phyloP scores from a whole-genome alignment of 1,139 yeast genomes.

The Trichomonascaceae sp. region DNA sequence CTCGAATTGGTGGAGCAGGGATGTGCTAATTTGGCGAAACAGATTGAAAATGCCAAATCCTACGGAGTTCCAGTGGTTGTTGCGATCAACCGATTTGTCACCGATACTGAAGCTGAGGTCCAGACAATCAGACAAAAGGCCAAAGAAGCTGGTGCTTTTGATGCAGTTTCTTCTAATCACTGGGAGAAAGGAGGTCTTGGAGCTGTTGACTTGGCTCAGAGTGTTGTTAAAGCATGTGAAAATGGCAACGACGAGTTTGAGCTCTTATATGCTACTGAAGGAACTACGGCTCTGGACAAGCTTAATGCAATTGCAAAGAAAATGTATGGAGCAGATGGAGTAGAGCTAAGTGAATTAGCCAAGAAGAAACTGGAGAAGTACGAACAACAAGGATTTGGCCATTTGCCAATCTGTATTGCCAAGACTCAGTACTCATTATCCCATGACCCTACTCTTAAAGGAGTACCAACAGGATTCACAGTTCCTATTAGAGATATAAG shows the following conservation, averaged over 20 bases:
- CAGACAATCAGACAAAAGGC: conserved; percentile 79
- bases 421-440: conserved; percentile 96
- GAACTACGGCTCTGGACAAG: conserved; percentile 73
- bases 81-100: conserved; percentile 87
- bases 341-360: conserved; percentile 84
- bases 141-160: conserved; percentile 84
- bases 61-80: conserved; percentile 94
- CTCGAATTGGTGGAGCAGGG: conserved; percentile 78
- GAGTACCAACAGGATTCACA: conserved; percentile 92
- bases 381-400: conserved; percentile 83
- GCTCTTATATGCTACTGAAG: conserved; percentile 66
- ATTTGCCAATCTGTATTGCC: conserved; percentile 93
- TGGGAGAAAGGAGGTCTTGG: conserved; percentile 99
- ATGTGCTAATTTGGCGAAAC: conserved; percentile 86
- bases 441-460: conserved; percentile 88
- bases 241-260: conserved; percentile 53
- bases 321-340: conserved; percentile 93
- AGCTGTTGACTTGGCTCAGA: conserved; percentile 80
- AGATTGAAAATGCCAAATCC: conserved; percentile 76
- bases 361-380: conserved; percentile 75
- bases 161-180: conserved; percentile 91
- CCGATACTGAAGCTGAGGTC: conserved; percentile 81
- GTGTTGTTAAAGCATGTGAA: conserved; percentile 62
- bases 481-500: conserved; percentile 93
- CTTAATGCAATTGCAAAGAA: conserved; percentile 74